Percentiles rank a stretch among this genome's conserved stretches.
These are phyloP conservation scores for Xylaria grammica DNA, from an alignment of 495 filamentous ascomycete species.

Conservation along the genomic window DNA sequence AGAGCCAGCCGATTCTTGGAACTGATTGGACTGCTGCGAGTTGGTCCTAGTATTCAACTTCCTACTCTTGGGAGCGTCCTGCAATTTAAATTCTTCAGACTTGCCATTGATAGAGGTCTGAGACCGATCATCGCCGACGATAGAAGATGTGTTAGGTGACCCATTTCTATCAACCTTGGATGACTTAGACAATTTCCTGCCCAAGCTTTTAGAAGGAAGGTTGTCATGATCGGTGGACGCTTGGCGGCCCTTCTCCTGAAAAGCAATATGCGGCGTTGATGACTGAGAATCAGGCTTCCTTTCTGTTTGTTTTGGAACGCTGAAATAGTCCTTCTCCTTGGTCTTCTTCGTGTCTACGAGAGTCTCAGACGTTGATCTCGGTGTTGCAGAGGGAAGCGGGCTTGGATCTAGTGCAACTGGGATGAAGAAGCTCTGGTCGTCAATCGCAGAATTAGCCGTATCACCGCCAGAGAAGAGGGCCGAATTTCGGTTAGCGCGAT, in stretches of 20 bases:
- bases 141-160: slow-evolving; percentile 43
- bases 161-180: slow-evolving; percentile 43
- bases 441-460: slow-evolving; percentile 46
- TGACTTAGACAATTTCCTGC: slow-evolving; percentile 53
- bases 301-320: slow-evolving; percentile 38
- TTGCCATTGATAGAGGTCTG: slow-evolving; percentile 42
- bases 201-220: slow-evolving; percentile 45
- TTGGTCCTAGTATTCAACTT: slow-evolving; percentile 67
- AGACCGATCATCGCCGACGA: slow-evolving; percentile 45
- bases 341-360: slow-evolving; percentile 47
- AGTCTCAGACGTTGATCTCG: slow-evolving; percentile 61
- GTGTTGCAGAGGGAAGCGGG: slow-evolving; percentile 64
- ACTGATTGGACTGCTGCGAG: slow-evolving; percentile 61
- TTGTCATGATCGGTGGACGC: slow-evolving; percentile 56
- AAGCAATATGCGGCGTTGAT: slow-evolving; percentile 85
- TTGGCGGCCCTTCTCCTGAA: slow-evolving; percentile 83
- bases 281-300: slow-evolving; percentile 49
- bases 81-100: slow-evolving; percentile 70
- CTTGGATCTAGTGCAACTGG: slow-evolving; percentile 89
- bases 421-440: slow-evolving; percentile 80
- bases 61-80: slow-evolving; percentile 74
- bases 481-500: slow-evolving; percentile 78
- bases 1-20: slow-evolving; percentile 35
- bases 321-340: slow-evolving; percentile 62
- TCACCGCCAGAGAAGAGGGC: slow-evolving; percentile 66